phyloP scores from a whole-genome alignment of 2,329 filamentous ascomycete genomes.

The Albifimbria verrucaria region DNA sequence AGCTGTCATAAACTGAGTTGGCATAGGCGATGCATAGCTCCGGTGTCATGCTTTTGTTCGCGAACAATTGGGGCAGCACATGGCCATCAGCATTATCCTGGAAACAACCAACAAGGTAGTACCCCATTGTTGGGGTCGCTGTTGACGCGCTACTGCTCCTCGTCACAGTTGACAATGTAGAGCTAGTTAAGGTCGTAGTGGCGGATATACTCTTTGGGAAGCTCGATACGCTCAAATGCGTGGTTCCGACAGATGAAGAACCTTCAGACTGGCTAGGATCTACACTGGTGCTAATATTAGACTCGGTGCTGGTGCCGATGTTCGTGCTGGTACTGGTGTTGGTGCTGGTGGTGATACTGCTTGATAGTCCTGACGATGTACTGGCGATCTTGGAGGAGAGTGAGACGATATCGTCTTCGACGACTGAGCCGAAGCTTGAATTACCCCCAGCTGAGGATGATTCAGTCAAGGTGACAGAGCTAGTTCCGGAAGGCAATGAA shows the following conservation, averaged over 20 bases:
- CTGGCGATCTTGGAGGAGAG: neutral
- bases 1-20: neutral
- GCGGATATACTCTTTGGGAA: neutral
- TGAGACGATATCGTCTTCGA: neutral
- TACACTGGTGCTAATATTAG: neutral
- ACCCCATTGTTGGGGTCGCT: neutral
- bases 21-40: neutral
- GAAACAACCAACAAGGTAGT: neutral
- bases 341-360: neutral
- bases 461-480: neutral
- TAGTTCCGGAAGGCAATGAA: neutral
- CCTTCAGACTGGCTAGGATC: neutral
- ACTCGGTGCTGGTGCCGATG: neutral
- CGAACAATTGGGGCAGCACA: neutral
- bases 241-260: neutral
- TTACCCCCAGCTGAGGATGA: neutral
- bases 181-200: neutral
- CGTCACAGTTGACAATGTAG: neutral
- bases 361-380: neutral
- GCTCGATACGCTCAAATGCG: neutral
- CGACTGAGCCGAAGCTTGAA: neutral
- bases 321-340: neutral
- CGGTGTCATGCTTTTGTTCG: neutral
- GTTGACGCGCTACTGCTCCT: neutral
- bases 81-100: neutral